Percentiles rank a stretch among this genome's conserved stretches.
Evolutionary conservation across 768 basidiomycete species (phyloP).

Genomic region (Amanita pallidorosea): DNA sequence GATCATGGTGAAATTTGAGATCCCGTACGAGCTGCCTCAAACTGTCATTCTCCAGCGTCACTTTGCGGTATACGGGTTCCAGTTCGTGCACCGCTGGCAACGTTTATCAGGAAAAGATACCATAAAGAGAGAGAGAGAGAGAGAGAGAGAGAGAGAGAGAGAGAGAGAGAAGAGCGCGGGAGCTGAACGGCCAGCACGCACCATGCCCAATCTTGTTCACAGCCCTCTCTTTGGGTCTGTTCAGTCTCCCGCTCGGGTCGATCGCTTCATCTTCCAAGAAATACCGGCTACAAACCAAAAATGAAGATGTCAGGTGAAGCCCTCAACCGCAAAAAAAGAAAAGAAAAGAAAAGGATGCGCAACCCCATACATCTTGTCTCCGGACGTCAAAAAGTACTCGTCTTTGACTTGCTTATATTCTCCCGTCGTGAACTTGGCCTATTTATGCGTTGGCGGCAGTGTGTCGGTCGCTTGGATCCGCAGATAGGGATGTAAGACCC

Average conservation of each 20-base stretch:
- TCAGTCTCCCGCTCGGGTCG: conserved; percentile 56
- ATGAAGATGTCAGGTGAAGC: not conserved
- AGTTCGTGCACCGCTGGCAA: conserved; percentile 67
- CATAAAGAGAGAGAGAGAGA: no score
- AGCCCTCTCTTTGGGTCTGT: conserved; percentile 57
- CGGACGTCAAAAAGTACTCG: conserved; percentile 85
- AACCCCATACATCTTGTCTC: conserved; percentile 68
- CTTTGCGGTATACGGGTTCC: conserved; percentile 69
- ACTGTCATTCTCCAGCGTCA: conserved; percentile 71
- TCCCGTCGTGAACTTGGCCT: conserved; percentile 87
- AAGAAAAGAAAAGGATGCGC: not conserved
- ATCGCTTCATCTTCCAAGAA: conserved; percentile 91
- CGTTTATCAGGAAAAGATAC: not conserved
- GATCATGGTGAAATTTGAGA: conserved; percentile 76
- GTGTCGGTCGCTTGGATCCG: not conserved
- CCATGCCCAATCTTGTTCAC: conserved; percentile 97
- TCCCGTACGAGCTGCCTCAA: conserved; percentile 64
- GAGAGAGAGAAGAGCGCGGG: no score
- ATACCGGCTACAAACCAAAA: conserved; percentile 39
- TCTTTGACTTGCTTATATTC: conserved; percentile 78
- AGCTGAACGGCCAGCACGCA: conserved; percentile 18
- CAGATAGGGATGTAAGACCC: conserved; percentile 11
- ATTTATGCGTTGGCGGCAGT: conserved; percentile 22
- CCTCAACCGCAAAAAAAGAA: not conserved
- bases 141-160: no score